phyloP scores from a whole-genome alignment of 228 moss, liverwort and hornwort species.

The Sphagnum magellanicum region DNA sequence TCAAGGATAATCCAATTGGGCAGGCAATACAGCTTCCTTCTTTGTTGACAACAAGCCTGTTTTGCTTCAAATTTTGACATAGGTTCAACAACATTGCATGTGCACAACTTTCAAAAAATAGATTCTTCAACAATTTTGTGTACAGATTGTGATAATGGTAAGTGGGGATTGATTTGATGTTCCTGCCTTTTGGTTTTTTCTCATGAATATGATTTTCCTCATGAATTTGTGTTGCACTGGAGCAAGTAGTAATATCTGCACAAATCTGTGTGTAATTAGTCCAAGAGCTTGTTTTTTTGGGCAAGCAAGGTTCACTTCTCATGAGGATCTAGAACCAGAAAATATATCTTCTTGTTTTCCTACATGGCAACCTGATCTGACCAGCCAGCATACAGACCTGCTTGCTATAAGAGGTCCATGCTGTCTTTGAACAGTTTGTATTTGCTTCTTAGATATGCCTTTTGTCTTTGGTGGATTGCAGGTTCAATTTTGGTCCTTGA shows the following conservation, averaged over 20 bases:
- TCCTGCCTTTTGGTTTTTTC: background rate
- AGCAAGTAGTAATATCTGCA: background rate
- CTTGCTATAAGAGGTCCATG: background rate
- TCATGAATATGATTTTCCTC: background rate
- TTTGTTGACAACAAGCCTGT: too few relatives aligned
- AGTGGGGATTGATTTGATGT: background rate
- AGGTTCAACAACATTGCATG: too few relatives aligned
- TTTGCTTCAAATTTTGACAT: too few relatives aligned
- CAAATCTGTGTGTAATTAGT: background rate
- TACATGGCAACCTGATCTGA: background rate
- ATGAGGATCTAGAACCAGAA: background rate
- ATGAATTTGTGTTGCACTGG: background rate
- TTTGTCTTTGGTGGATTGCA: conserved; percentile 1
- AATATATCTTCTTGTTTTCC: background rate
- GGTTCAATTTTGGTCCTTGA: conserved; percentile 35
- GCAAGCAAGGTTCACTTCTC: background rate
- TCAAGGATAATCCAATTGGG: too few relatives aligned
- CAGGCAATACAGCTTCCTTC: too few relatives aligned
- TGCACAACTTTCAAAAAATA: background rate
- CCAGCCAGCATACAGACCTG: background rate
- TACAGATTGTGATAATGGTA: background rate
- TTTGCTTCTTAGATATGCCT: background rate
- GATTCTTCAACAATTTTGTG: background rate
- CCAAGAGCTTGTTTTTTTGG: background rate
- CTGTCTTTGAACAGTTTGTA: conserved; percentile 2